A percentile compares a stretch with the other conserved stretches of the same genome.
Evolutionary conservation across 306 rosid genomes (phyloP).

Genomic region (Pueraria montana): DNA sequence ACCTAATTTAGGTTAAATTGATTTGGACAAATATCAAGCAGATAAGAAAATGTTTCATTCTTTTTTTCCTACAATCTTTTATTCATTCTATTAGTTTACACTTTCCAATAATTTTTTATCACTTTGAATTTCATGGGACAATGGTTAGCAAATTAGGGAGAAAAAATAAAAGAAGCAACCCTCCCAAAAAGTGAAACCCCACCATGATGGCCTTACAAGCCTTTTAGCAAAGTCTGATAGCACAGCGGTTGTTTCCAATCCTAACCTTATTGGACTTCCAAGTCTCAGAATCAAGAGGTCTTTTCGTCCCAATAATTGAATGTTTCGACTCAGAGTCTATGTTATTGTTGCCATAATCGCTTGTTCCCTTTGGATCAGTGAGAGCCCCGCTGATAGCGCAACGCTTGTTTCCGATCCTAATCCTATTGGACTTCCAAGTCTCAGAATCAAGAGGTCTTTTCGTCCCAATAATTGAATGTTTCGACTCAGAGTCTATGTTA

Average conservation of each 20-base stretch:
- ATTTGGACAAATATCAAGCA: not conserved
- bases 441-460: too few relatives aligned
- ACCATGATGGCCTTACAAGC: slow-evolving; percentile 34
- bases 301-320: slow-evolving; percentile 66
- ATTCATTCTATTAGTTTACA: not conserved
- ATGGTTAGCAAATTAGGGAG: not conserved
- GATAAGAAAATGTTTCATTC: not conserved
- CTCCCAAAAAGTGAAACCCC: slow-evolving; percentile 41
- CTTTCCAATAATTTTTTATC: not conserved
- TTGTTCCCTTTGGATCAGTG: slow-evolving; percentile 50
- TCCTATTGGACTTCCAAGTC: too few relatives aligned
- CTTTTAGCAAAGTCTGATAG: slow-evolving; percentile 26
- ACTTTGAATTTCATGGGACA: not conserved
- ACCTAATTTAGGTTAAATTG: not conserved
- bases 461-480: too few relatives aligned
- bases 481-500: too few relatives aligned
- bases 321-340: slow-evolving; percentile 50
- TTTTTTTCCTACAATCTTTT: not conserved
- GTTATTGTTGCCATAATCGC: slow-evolving; percentile 39
- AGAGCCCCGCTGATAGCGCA: too few relatives aligned
- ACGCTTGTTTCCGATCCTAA: too few relatives aligned
- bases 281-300: slow-evolving; percentile 56
- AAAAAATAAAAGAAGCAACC: not conserved
- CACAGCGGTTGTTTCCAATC: slow-evolving; percentile 19
- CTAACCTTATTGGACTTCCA: slow-evolving; percentile 27